Conservation (phyloP, 176 grass and related monocot genomes). For the Areca catechu region DNA sequence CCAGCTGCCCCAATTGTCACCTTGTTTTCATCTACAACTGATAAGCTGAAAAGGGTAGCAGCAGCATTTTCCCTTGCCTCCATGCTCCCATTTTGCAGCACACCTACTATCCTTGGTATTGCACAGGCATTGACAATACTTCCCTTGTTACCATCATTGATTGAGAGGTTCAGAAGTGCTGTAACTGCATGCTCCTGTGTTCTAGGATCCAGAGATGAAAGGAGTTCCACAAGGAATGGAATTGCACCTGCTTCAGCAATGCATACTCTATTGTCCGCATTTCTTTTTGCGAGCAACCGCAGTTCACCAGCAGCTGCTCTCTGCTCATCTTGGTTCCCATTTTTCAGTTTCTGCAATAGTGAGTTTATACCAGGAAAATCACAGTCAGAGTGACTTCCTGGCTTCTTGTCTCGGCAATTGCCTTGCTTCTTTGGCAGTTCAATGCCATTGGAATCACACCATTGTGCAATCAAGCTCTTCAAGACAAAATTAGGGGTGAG, state of each 20-base stretch:
- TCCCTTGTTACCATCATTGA: conserved; percentile 77
- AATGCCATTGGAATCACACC: conserved; percentile 88
- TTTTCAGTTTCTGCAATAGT: conserved; percentile 57
- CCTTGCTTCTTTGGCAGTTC: conserved; percentile 65
- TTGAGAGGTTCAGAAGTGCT: conserved; percentile 89
- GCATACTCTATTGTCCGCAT: conserved; percentile 77
- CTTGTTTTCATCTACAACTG: conserved; percentile 86
- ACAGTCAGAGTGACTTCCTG: conserved; percentile 50
- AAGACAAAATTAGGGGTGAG: conserved; percentile 89
- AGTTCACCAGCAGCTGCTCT: conserved; percentile 90
- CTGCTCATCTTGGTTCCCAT: conserved; percentile 58
- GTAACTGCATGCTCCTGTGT: conserved; percentile 93
- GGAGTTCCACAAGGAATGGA: conserved; percentile 66
- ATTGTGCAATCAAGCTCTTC: conserved; percentile 87
- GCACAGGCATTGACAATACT: conserved; percentile 66
- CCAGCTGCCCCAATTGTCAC: conserved; percentile 58
- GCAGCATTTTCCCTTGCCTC: conserved; percentile 97
- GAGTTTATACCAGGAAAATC: conserved; percentile 48
- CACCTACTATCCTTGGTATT: conserved; percentile 80
- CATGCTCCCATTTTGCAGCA: conserved; percentile 81
- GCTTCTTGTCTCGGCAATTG: conserved; percentile 39
- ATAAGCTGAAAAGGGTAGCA: conserved; percentile 81
- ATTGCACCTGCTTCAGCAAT: conserved; percentile 85
- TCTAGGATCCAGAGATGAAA: conserved; percentile 67
- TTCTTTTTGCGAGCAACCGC: conserved; percentile 90